Conservation (phyloP, 495 filamentous ascomycete genomes). For the Jackrogersella multiformis region DNA sequence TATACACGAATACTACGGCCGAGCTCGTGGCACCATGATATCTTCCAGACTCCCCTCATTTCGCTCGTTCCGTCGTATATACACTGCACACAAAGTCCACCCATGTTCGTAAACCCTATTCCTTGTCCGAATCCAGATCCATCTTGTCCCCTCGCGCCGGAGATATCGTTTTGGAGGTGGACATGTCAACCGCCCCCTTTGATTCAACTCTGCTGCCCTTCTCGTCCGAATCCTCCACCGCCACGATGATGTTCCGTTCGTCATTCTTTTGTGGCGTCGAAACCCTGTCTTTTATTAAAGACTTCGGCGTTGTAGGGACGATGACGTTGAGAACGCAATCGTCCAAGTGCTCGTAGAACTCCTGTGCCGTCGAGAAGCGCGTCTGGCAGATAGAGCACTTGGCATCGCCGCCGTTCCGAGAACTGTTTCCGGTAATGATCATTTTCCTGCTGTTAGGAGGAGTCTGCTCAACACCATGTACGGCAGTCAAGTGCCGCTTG, state of each 20-base stretch:
- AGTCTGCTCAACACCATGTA: conserved; percentile 95
- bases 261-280: conserved; percentile 59
- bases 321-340: conserved; percentile 97
- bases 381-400: conserved; percentile 95
- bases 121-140: conserved; percentile 42
- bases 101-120: conserved; percentile 28
- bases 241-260: conserved; percentile 63
- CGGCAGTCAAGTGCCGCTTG: conserved; percentile 94
- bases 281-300: conserved; percentile 64
- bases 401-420: conserved; percentile 73
- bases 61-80: conserved; percentile 25
- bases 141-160: conserved; percentile 34
- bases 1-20: conserved; percentile 28
- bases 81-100: conserved; percentile 16
- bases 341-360: conserved; percentile 98
- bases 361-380: conserved; percentile 90
- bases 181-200: conserved; percentile 14
- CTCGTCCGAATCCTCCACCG: conserved; percentile 65
- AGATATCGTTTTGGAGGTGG: conserved; percentile 10
- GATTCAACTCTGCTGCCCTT: conserved; percentile 59
- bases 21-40: conserved; percentile 25
- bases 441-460: conserved; percentile 96
- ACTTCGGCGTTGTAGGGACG: conserved; percentile 80
- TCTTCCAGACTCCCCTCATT: conserved; percentile 24
- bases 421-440: conserved; percentile 65